Conservation (phyloP, 139 green algal genomes). For the Eudorina sp. region DNA sequence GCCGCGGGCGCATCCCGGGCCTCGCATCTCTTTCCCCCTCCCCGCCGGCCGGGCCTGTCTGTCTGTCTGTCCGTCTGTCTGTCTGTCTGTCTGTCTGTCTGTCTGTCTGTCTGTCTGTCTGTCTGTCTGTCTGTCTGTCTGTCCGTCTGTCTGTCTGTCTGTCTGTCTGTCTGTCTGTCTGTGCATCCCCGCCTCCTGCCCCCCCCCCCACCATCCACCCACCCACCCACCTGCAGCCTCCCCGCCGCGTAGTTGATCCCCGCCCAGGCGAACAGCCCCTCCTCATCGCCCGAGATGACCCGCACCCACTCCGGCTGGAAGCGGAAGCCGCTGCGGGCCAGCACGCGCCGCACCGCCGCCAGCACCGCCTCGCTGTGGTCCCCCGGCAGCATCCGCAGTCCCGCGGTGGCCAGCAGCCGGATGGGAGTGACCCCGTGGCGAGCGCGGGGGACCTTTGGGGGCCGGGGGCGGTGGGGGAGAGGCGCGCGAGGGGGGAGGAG, state of each 20-base stretch:
- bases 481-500: neutral
- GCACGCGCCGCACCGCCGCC: slow-evolving; percentile 3
- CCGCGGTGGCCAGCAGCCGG: slow-evolving; percentile 65
- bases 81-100: too few relatives aligned
- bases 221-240: slow-evolving; percentile 55
- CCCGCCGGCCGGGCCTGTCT: too few relatives aligned
- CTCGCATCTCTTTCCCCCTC: too few relatives aligned
- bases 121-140: too few relatives aligned
- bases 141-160: too few relatives aligned
- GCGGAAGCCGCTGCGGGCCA: slow-evolving; percentile 6
- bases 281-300: slow-evolving; percentile 55
- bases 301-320: slow-evolving; percentile 38
- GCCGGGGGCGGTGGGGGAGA: neutral
- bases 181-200: neutral
- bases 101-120: too few relatives aligned
- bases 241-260: slow-evolving; percentile 69
- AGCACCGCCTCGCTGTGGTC: slow-evolving; percentile 44
- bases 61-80: too few relatives aligned
- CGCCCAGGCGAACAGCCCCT: slow-evolving; percentile 69
- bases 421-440: slow-evolving; percentile 51
- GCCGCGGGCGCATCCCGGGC: too few relatives aligned
- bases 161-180: too few relatives aligned
- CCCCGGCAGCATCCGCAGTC: slow-evolving; percentile 59
- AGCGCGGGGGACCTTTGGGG: slow-evolving; percentile 40
- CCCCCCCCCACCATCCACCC: neutral